phyloP scores from a whole-genome alignment of 345 rosid species.

The Arabis hirsuta region DNA sequence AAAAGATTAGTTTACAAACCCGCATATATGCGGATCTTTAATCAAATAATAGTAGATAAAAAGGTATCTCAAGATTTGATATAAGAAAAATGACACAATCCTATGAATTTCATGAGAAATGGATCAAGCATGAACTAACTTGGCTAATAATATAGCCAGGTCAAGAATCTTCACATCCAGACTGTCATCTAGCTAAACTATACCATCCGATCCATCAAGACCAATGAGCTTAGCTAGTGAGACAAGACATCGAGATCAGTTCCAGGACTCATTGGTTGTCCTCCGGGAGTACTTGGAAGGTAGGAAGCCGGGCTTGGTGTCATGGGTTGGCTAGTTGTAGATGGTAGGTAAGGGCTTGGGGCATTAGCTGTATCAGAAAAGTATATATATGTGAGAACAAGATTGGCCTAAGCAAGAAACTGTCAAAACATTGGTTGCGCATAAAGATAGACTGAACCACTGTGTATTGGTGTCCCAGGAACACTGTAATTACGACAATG shows the following conservation, averaged over 20 bases:
- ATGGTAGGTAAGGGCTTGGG: slow-evolving; percentile 63
- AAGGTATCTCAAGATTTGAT: background rate
- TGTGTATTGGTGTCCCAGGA: slow-evolving; percentile 77
- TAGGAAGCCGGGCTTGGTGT: slow-evolving; percentile 71
- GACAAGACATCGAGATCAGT: slow-evolving; percentile 74
- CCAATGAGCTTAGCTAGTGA: slow-evolving; percentile 75
- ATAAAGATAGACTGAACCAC: slow-evolving; percentile 50
- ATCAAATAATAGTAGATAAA: no score
- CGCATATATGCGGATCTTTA: no score
- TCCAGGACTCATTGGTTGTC: slow-evolving; percentile 86
- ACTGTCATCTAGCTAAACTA: slow-evolving; percentile 70
- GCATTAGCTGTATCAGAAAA: slow-evolving; percentile 61
- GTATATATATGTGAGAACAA: background rate
- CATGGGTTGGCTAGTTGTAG: slow-evolving; percentile 53
- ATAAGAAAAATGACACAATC: background rate
- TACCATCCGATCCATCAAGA: slow-evolving; percentile 77
- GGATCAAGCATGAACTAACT: slow-evolving; percentile 40
- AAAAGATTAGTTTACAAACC: no score
- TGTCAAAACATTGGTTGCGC: background rate
- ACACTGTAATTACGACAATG: slow-evolving; percentile 77
- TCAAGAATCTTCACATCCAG: slow-evolving; percentile 82
- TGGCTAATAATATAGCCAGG: slow-evolving; percentile 63
- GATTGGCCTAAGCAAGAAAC: background rate
- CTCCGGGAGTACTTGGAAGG: slow-evolving; percentile 89
- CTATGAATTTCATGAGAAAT: background rate